Base-by-base conservation (phyloP, 352 stramenopile species). In the Plasmopara halstedii region DNA sequence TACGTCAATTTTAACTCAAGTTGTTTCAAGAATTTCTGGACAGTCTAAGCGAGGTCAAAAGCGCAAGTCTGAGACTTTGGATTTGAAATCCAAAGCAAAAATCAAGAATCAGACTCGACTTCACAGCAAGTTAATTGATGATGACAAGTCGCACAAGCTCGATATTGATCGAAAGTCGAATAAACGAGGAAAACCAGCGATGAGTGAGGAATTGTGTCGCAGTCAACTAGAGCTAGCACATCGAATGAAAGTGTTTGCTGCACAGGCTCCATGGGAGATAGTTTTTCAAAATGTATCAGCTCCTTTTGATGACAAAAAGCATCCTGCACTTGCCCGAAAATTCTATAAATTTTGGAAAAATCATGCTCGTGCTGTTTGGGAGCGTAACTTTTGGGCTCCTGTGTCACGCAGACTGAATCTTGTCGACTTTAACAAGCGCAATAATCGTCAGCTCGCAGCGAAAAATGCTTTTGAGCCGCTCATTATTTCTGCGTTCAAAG, bases 301-400 rank as follows among this genome's bases (percentile, higher is more conserved):
- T 8, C 70, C 67, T 2, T 81, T 81, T 18, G 65, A 79, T 23
- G 55, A 67, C 18, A 10, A 14, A 0, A 31, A 49, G 1, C 20
- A 60, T 22, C 59, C 55, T 2, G 19, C 35, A 1, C 38, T 78
- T 8, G 56, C 64, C 0, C 40, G 32, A 6, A 56, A 56, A 27
- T 50, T 76, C 11, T 51, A 44, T 13, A 7, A 4, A 0, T 85
- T 85, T 47, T 85, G 73, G 69, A 18, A 29, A 15, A 37, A 25
- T 2, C 55, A 74, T 17, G 46, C 49, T 4, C 67, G 42, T 7
- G 56, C 55, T 2, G 73, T 74, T 33, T 82, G 73, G 73, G 70
- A 85, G 35, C 73, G 70, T 33, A 53, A 64, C 7, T 85, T 85
- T 43, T 85, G 73, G 67, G 6, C 25, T 9, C 64, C 67, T 3